These are phyloP conservation scores for Dicorynia guianensis DNA, from an alignment of 306 rosid genomes.

Conservation along the genomic window DNA sequence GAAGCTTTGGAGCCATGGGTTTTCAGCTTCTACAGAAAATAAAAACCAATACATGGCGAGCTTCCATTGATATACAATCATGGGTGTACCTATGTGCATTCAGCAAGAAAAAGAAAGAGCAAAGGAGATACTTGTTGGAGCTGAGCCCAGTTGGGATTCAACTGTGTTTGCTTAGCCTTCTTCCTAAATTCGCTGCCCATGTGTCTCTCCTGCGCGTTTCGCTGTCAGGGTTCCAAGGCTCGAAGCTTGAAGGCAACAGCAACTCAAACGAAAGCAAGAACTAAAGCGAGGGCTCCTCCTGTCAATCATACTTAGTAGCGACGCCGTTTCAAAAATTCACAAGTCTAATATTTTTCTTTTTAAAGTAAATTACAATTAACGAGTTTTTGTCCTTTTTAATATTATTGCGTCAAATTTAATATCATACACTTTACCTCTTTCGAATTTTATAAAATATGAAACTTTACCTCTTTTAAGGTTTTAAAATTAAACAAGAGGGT, in stretches of 20 bases:
- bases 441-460: no score
- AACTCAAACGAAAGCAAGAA: not conserved
- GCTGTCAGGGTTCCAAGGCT: constrained; percentile 36
- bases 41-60: constrained; percentile 5
- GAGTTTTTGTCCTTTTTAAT: no score
- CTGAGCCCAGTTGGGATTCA: constrained; percentile 88
- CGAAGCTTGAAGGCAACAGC: not conserved
- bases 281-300: not conserved
- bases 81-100: not conserved
- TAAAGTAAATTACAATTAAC: no score
- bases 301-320: no score
- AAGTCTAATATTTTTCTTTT: no score
- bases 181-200: constrained; percentile 58
- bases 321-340: no score
- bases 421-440: no score
- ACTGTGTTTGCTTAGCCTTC: constrained; percentile 52
- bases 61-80: constrained; percentile 3
- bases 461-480: no score
- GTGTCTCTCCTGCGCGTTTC: constrained; percentile 10
- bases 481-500: no score
- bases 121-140: constrained; percentile 61
- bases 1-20: constrained; percentile 55
- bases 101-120: constrained; percentile 20
- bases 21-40: constrained; percentile 63
- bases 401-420: no score